Evolutionary conservation across 805 yeast genomes (phyloP).

Genomic region (Lipomyces orientalis): DNA sequence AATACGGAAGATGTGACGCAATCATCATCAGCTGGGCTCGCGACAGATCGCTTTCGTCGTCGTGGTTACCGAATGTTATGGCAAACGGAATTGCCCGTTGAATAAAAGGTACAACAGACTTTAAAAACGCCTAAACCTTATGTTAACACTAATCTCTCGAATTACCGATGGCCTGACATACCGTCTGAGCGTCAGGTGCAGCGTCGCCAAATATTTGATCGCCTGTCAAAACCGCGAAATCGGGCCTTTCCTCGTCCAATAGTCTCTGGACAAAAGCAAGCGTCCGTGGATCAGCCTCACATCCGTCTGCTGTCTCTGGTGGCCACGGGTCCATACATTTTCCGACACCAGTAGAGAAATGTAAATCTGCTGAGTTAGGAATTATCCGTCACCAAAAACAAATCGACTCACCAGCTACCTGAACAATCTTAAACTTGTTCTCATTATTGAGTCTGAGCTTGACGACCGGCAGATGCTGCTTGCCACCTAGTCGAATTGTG

Average conservation of each 20-base stretch:
- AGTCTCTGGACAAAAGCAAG: slow-evolving; percentile 63
- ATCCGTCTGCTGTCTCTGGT: slow-evolving; percentile 48
- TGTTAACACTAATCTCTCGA: neutral
- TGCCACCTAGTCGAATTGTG: slow-evolving; percentile 39
- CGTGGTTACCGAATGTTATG: slow-evolving; percentile 89
- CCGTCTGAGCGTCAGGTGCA: slow-evolving; percentile 80
- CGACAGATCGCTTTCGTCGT: slow-evolving; percentile 77
- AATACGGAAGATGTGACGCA: slow-evolving; percentile 67
- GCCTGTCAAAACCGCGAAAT: slow-evolving; percentile 85
- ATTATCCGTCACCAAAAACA: neutral
- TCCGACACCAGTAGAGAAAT: slow-evolving; percentile 85
- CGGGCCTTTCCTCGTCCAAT: slow-evolving; percentile 78
- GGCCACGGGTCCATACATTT: slow-evolving; percentile 65
- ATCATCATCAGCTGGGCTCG: slow-evolving; percentile 67
- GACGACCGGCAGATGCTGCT: slow-evolving; percentile 37
- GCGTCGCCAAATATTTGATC: slow-evolving; percentile 87
- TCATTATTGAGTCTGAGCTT: slow-evolving; percentile 49
- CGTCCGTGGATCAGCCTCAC: slow-evolving; percentile 83
- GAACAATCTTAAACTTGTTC: slow-evolving; percentile 75
- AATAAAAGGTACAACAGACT: slow-evolving; percentile 74
- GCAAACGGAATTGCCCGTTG: slow-evolving; percentile 79
- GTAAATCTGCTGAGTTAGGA: slow-evolving; percentile 55
- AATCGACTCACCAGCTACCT: slow-evolving; percentile 64
- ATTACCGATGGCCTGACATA: neutral
- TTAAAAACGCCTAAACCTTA: slow-evolving; percentile 56